Evolutionary conservation across 495 filamentous ascomycete genomes (phyloP).

Genomic region (Delitschia confertaspora): DNA sequence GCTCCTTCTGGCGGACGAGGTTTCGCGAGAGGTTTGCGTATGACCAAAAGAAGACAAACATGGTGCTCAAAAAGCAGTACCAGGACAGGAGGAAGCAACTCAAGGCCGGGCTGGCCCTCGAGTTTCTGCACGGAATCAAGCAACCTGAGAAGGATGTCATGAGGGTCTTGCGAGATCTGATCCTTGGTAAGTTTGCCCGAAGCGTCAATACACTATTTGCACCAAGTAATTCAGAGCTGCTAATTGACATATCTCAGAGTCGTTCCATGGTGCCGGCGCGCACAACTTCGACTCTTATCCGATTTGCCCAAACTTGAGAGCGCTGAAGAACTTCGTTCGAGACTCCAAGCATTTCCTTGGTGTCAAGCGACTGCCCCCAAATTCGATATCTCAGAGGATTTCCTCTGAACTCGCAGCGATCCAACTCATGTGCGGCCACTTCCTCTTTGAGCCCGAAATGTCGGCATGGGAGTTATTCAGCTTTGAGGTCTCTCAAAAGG

Average conservation of each 20-base stretch:
- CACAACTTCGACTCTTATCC: constrained; percentile 8
- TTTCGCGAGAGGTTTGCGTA: constrained; percentile 27
- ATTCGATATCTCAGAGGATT: background rate
- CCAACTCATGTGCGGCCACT: constrained; percentile 28
- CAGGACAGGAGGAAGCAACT: constrained; percentile 23
- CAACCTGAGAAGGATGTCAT: constrained; percentile 18
- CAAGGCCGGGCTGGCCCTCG: constrained; percentile 11
- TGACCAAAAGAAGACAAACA: constrained; percentile 3
- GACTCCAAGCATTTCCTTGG: constrained; percentile 10
- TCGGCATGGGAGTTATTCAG: constrained; percentile 7
- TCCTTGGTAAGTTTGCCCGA: constrained; percentile 25
- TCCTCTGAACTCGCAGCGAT: constrained; percentile 20
- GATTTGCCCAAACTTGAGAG: constrained; percentile 14
- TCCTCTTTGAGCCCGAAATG: constrained; percentile 19
- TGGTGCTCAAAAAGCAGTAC: constrained; percentile 26
- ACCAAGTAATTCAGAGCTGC: constrained; percentile 3
- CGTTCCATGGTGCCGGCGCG: constrained; percentile 8
- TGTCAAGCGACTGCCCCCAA: constrained; percentile 1
- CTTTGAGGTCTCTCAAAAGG: constrained; percentile 28
- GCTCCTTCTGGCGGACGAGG: constrained; percentile 30
- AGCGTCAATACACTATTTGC: background rate
- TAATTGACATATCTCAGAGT: constrained; percentile 11
- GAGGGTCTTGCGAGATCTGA: constrained; percentile 27
- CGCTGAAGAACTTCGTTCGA: constrained; percentile 10
- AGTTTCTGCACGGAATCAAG: constrained; percentile 18